phyloP scores from a whole-genome alignment of 768 basidiomycete genomes.

The Gloeophyllum trabeum region DNA sequence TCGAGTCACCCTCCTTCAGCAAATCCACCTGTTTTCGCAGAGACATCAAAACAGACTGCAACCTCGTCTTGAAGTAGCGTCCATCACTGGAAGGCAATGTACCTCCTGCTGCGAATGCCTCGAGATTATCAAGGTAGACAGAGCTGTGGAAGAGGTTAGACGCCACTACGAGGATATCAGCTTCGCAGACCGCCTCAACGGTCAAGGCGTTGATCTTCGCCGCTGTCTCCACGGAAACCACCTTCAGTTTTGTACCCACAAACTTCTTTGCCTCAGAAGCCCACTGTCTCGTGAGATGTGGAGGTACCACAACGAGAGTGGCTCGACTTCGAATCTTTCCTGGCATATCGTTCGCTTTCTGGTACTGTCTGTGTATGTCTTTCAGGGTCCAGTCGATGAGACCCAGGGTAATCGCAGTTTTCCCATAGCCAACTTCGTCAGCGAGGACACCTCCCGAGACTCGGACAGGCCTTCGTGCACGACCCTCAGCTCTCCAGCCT shows the following conservation, averaged over 20 bases:
- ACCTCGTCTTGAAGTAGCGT: constrained; percentile 80
- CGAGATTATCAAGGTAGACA: constrained; percentile 69
- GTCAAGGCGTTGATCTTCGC: constrained; percentile 60
- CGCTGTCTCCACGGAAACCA: constrained; percentile 57
- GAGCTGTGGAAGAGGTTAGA: constrained; percentile 76
- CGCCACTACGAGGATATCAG: constrained; percentile 81
- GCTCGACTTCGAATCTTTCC: constrained; percentile 75
- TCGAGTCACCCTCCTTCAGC: constrained; percentile 53
- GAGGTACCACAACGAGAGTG: constrained; percentile 78
- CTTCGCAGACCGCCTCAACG: constrained; percentile 64
- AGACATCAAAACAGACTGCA: constrained; percentile 48
- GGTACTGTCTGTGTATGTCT: constrained; percentile 45
- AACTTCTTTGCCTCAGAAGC: constrained; percentile 80
- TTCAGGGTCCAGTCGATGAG: constrained; percentile 49
- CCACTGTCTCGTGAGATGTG: constrained; percentile 89
- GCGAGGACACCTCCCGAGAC: constrained; percentile 88
- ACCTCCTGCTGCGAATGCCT: constrained; percentile 56
- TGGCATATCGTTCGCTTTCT: constrained; percentile 28
- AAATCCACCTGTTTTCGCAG: constrained; percentile 59
- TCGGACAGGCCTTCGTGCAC: constrained; percentile 64
- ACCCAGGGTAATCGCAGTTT: constrained; percentile 90
- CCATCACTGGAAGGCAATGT: constrained; percentile 69
- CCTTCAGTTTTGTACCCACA: constrained; percentile 46
- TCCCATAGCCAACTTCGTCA: constrained; percentile 95
- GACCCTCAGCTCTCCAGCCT: constrained; percentile 92